Evolutionary conservation across 1,284 basidiomycete genomes (phyloP).

Genomic region (Sanguinoderma infundibulare): DNA sequence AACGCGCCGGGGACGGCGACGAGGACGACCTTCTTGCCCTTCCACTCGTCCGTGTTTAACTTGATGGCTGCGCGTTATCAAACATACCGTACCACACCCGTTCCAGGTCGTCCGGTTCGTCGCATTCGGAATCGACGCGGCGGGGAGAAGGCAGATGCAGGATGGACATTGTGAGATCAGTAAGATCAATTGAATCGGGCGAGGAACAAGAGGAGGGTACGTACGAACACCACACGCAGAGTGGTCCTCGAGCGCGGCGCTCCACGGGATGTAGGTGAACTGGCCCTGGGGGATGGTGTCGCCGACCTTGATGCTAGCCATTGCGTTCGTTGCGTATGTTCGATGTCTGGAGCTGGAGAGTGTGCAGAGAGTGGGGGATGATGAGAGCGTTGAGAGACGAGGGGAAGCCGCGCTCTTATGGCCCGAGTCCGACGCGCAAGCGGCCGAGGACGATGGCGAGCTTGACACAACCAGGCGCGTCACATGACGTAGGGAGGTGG

Average conservation of each 20-base stretch:
- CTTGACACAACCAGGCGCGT: background rate
- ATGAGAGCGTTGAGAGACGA: background rate
- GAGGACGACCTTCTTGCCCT: slow-evolving; percentile 84
- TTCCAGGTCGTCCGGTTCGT: background rate
- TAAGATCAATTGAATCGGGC: slow-evolving; percentile 7
- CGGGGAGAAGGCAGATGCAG: slow-evolving; percentile 7
- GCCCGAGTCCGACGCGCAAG: background rate
- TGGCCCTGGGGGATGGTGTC: slow-evolving; percentile 65
- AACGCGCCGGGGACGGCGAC: slow-evolving; percentile 82
- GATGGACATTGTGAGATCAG: too few species aligned
- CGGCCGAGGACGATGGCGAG: background rate
- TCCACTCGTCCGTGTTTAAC: slow-evolving; percentile 70
- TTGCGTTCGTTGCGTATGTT: slow-evolving; percentile 19
- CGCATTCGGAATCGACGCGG: background rate
- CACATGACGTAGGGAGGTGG: slow-evolving; percentile 19
- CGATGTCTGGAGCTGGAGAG: background rate
- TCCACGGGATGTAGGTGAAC: slow-evolving; percentile 70
- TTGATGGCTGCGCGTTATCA: slow-evolving; percentile 43
- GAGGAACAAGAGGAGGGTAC: slow-evolving; percentile 33
- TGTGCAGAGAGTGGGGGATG: too few species aligned
- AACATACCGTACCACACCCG: too few species aligned
- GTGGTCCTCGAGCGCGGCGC: slow-evolving; percentile 65
- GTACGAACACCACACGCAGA: slow-evolving; percentile 68
- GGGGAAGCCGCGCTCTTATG: slow-evolving; percentile 11
- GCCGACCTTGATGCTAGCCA: slow-evolving; percentile 55